These are phyloP conservation scores for Fusarium proliferatum DNA, from an alignment of 2,329 filamentous ascomycete genomes.

Conservation along the genomic window DNA sequence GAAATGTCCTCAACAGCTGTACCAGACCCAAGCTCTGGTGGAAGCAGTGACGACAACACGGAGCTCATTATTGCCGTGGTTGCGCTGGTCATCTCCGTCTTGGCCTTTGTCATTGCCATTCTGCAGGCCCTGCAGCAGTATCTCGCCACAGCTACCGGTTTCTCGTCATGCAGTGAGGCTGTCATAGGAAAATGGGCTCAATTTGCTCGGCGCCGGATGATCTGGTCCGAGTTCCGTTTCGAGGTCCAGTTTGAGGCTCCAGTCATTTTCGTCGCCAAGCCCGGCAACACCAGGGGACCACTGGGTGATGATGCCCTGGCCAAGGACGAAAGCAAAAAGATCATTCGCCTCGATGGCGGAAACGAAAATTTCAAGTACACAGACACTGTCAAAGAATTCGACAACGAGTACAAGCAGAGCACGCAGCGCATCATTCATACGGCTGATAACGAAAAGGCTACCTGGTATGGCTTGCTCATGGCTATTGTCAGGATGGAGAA, in stretches of 20 bases:
- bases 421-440: conserved; percentile 35
- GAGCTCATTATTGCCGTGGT: conserved; percentile 50
- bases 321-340: conserved; percentile 29
- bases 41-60: conserved; percentile 20
- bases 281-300: conserved; percentile 49
- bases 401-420: conserved; percentile 29
- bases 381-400: conserved; percentile 29
- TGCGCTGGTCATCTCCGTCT: conserved; percentile 55
- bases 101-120: conserved; percentile 54
- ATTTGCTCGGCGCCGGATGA: conserved; percentile 49
- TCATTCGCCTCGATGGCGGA: conserved; percentile 28
- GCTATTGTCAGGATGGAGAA: conserved; percentile 37
- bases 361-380: conserved; percentile 29
- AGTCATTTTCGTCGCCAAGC: conserved; percentile 55
- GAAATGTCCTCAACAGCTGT: conserved; percentile 9
- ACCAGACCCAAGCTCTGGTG: background rate
- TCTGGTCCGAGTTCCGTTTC: conserved; percentile 53
- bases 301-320: conserved; percentile 26
- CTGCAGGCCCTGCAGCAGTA: conserved; percentile 57
- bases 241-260: conserved; percentile 56
- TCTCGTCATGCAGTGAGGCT: conserved; percentile 51
- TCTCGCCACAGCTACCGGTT: conserved; percentile 55
- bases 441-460: conserved; percentile 39
- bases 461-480: conserved; percentile 37
- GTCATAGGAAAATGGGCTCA: conserved; percentile 55